Base-by-base conservation (phyloP, 2,329 filamentous ascomycete species). In the Alternaria angustiovoidea region DNA sequence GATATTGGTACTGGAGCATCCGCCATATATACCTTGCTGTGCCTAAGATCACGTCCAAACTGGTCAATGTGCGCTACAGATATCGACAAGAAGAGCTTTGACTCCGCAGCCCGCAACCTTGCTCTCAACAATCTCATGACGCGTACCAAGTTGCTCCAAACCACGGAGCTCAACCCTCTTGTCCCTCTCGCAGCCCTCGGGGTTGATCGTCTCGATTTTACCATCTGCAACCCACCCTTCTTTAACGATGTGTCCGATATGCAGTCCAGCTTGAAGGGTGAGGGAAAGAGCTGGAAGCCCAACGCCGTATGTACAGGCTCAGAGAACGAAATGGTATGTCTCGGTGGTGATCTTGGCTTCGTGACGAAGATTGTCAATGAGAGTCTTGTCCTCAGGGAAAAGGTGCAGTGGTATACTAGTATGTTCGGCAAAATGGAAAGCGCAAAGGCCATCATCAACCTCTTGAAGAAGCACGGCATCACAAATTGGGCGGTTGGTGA, bases 191-290 rank as follows among this genome's bases (percentile, higher is more conserved):
- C 88, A 39, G 82, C 83, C 0, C 72, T 89, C 1, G 78, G 76
- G 22, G 74, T 86, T n/a, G 62, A 72, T 9, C 83, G 81, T 3
- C 82, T 96, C 43, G 89, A 94, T 74, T 97, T 98, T 75, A 88
- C 87, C 59, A 96, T 98, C 88, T 94, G 91, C 65, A 99, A 99
- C 68, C 95, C 95, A 0, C 95, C 95, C 0, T 99, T 99, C 80
- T 98, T 97, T 81, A 78, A 83, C n/a, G 93, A 91, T 0, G 80
- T 85, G 3, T 79, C 84, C 5, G 93, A 96, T 51, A 86, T 97
- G 78, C 67, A 85, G 3, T 79, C 82, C 4, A 90, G 89, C 1
- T 74, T 80, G 28, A 62, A 62, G 16, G 90, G 91, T 0, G 77
- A 82, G 16, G 78, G 84, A 38, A 97, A 97, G 76, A 79, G 84